Base-by-base conservation (phyloP, 352 stramenopile species). In the Hyaloperonospora brassicae region DNA sequence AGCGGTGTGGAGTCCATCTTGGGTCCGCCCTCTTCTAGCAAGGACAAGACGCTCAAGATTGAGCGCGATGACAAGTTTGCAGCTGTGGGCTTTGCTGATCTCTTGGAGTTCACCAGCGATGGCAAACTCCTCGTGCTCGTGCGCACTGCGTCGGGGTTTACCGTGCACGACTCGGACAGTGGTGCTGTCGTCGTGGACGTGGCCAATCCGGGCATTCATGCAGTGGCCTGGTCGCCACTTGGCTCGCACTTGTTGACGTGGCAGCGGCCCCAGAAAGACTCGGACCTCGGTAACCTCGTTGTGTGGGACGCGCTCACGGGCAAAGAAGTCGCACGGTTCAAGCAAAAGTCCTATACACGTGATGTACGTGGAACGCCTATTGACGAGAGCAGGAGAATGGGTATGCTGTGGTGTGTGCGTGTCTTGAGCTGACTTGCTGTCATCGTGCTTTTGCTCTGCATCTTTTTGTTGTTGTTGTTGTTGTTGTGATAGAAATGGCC, bases 191-290 rank as follows among this genome's bases (percentile, higher is more conserved):
- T 87, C 31, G 43, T 79, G 39, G 65, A 89, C 27, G 78, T 90
- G 43, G 50, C 64, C 22, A 89, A 93, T 55, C 58, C 77, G 3
- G 84, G 84, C 46, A 84, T 93, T 51, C 81, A 89, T 46, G 78
- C 72, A 8, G 68, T 88, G 47, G 72, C 79, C 30, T 93, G 84
- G 84, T 95, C 84, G 39, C 84, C 86, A 13, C 70, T 91, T 1
- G 79, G 76, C 35, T 89, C 72, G 50, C 80, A 93, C 40, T 56
- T 96, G 57, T 68, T 96, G 40, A 91, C 86, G 58, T 96, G 86
- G 86, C 79, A 96, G 68, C 84, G 85, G 0, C 81, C 82, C 7
- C 67, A 84, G 52, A 90, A 92, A 61, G 80, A 89, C 35, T 69
- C 68, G 34, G 65, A 78, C 21, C 51, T 63, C 1, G 81, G 83